phyloP scores from a whole-genome alignment of 768 basidiomycete species.

The Termitomyces sp. region DNA sequence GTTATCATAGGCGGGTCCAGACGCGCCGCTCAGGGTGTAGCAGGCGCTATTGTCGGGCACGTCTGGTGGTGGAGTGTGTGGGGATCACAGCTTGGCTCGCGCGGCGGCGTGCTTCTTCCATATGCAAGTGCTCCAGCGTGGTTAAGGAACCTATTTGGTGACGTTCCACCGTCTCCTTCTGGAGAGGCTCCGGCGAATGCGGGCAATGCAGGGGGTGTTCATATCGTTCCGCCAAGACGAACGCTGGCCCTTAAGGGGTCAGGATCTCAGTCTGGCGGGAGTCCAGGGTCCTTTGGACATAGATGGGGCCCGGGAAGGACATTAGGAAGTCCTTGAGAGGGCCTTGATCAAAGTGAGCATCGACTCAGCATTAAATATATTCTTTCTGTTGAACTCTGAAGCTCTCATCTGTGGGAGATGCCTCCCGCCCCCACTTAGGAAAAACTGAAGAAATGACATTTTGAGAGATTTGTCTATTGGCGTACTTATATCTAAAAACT shows the following conservation, averaged over 20 bases:
- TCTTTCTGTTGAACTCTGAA: background rate
- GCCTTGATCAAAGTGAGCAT: background rate
- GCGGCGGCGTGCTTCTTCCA: conserved; percentile 31
- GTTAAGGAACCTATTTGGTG: conserved; percentile 47
- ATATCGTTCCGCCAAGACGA: conserved; percentile 52
- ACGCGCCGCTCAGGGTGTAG: conserved; percentile 50
- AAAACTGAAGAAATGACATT: no score
- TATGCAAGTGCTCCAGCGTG: conserved; percentile 54
- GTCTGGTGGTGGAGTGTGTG: conserved; percentile 76
- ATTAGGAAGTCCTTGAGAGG: conserved; percentile 16
- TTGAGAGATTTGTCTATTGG: no score
- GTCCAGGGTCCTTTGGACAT: conserved; percentile 9
- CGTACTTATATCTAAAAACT: no score
- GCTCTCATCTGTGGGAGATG: no score
- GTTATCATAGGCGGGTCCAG: conserved; percentile 53
- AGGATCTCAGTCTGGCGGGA: conserved; percentile 1
- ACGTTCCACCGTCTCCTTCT: conserved; percentile 15
- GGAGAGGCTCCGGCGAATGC: conserved; percentile 27
- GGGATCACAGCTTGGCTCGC: conserved; percentile 37
- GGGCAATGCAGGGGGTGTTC: conserved; percentile 45
- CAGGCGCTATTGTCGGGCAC: conserved; percentile 75
- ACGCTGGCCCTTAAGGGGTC: conserved; percentile 8
- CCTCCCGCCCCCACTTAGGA: no score
- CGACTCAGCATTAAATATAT: background rate
- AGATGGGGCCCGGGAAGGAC: conserved; percentile 14